Evolutionary conservation across 306 rosid species (phyloP).

Genomic region (Cyclanthera cordifolia): DNA sequence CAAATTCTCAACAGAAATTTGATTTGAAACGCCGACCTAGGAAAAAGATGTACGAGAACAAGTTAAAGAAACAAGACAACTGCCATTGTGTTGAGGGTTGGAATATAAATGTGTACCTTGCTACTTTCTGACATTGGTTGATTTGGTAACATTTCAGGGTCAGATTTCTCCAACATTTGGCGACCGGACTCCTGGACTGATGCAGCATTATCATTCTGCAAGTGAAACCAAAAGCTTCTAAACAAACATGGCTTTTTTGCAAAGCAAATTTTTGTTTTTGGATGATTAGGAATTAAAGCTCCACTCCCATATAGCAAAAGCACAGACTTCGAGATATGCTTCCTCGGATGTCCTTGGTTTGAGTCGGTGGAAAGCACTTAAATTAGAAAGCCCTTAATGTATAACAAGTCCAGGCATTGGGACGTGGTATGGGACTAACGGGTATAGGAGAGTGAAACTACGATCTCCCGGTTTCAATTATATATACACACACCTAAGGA

Average conservation of each 20-base stretch:
- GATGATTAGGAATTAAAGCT: no score
- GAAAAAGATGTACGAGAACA: conserved; percentile 5
- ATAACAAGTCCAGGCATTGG: no score
- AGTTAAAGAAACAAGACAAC: conserved; percentile 5
- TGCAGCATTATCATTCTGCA: conserved; percentile 6
- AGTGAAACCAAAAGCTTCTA: conserved; percentile 19
- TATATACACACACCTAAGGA: no score
- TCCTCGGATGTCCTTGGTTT: no score
- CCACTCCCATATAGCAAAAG: no score
- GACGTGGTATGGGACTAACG: no score
- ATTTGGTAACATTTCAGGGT: conserved; percentile 15
- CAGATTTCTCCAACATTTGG: conserved; percentile 16
- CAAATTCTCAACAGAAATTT: conserved; percentile 18
- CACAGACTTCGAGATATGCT: no score
- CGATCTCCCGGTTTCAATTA: no score
- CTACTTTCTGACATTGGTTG: conserved; percentile 17
- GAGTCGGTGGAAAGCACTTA: no score
- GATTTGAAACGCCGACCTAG: conserved; percentile 31
- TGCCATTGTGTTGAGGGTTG: background rate
- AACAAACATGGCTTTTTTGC: conserved; percentile 10
- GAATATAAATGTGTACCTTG: conserved; percentile 23
- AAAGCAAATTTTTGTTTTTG: conserved; percentile 8
- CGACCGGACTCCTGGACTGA: conserved; percentile 14
- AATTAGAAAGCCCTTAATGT: no score
- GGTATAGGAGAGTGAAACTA: no score